Conservation (phyloP, 202 grass and related monocot genomes). For the Hordeum pubiflorum region DNA sequence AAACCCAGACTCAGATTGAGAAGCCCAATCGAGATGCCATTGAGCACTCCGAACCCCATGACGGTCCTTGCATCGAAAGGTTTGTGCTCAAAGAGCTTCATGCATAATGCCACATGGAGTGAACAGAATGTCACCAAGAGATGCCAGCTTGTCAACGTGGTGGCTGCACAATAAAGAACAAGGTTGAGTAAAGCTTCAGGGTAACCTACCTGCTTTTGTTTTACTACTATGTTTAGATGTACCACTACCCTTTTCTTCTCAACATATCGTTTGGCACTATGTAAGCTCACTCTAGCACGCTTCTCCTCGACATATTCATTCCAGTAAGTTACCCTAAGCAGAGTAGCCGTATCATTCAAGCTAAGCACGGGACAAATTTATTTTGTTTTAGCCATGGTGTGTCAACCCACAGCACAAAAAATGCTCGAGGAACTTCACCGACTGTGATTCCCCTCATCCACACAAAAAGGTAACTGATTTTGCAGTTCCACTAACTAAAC, state of each 20-base stretch:
- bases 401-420: not conserved
- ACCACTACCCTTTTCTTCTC: not conserved
- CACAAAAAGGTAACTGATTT: not conserved
- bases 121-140: conserved; percentile 96
- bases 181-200: not conserved
- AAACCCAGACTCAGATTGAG: conserved; percentile 95
- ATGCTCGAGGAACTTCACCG: not conserved
- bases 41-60: conserved; percentile 94
- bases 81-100: conserved; percentile 98
- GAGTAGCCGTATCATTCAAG: not conserved
- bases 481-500: not conserved
- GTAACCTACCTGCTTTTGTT: not conserved
- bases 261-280: not conserved
- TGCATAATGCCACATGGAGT: conserved; percentile 85
- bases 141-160: conserved; percentile 99
- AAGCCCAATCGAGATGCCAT: conserved; percentile 97
- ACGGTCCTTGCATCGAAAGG: conserved; percentile 87
- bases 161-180: conserved; percentile 52
- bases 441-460: not conserved
- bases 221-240: not conserved
- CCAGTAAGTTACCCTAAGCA: not conserved
- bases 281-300: conserved; percentile 6
- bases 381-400: not conserved
- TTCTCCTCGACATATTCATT: not conserved
- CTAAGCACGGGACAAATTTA: not conserved